phyloP scores from a whole-genome alignment of 2,329 filamentous ascomycete species.

The Anthostomella pinea region DNA sequence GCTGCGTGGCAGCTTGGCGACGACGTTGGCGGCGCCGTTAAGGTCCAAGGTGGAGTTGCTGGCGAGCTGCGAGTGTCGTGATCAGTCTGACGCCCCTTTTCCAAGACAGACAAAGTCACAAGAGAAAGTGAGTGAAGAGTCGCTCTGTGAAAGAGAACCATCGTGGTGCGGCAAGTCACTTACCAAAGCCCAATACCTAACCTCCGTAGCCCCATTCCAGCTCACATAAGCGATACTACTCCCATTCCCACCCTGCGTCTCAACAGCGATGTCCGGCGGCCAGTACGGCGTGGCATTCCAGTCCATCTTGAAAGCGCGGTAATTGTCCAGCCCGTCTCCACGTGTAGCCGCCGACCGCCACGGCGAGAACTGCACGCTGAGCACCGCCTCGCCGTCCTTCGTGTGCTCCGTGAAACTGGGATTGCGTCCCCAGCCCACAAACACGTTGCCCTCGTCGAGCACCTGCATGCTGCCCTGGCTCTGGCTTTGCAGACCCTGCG shows the following conservation, averaged over 20 bases:
- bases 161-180: constrained; percentile 1
- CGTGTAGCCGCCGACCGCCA: constrained; percentile 6
- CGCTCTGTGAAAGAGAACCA: too few species aligned
- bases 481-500: constrained; percentile 5
- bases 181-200: constrained; percentile 13
- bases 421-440: constrained; percentile 8
- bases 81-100: too few species aligned
- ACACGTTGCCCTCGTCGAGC: constrained; percentile 4
- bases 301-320: constrained; percentile 12
- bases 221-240: constrained; percentile 7
- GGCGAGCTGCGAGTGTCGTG: too few species aligned
- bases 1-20: constrained; percentile 5
- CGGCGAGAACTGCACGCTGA: constrained; percentile 13
- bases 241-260: constrained; percentile 2
- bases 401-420: constrained; percentile 8
- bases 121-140: too few species aligned
- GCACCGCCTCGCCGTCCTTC: constrained; percentile 3
- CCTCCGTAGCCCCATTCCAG: constrained; percentile 16
- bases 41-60: constrained; percentile 8
- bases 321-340: constrained; percentile 10
- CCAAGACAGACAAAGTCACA: too few species aligned
- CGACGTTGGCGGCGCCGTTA: constrained; percentile 8
- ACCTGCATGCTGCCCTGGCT: constrained; percentile 5
- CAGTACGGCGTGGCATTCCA: constrained; percentile 12
- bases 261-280: constrained; percentile 8